Conservation (phyloP, 2,329 filamentous ascomycete species). For the Chrysoporthe austroafricana region DNA sequence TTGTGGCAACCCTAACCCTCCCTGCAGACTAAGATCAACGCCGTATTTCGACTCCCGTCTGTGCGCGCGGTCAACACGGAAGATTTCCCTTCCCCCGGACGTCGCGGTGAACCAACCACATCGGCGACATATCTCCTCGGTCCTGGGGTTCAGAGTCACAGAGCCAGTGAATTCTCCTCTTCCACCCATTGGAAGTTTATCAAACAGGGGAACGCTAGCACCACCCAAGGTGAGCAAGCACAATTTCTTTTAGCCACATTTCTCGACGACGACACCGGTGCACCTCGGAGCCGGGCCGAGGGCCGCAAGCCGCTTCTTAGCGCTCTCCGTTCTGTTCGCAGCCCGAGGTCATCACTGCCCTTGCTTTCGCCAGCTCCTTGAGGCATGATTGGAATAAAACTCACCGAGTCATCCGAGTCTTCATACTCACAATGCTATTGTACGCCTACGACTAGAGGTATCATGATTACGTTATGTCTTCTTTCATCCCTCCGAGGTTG, state of each 20-base stretch:
- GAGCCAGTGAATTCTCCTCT: background rate
- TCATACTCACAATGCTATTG: background rate
- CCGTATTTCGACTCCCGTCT: conserved; percentile 29
- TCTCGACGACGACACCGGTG: background rate
- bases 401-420: background rate
- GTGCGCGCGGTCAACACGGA: conserved; percentile 20
- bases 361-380: background rate
- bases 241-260: background rate
- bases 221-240: conserved; percentile 7
- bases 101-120: background rate
- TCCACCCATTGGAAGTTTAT: background rate
- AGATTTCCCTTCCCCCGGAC: conserved; percentile 20
- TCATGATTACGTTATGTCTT: background rate
- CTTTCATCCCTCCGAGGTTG: background rate
- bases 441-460: background rate
- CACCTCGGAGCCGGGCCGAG: conserved; percentile 8
- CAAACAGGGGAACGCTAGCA: background rate
- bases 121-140: background rate
- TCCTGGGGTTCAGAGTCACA: background rate
- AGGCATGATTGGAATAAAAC: background rate
- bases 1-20: conserved; percentile 20
- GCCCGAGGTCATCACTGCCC: background rate
- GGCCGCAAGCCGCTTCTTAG: background rate
- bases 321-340: background rate
- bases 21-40: conserved; percentile 20